Base-by-base conservation (phyloP, 768 basidiomycete genomes). In the Russula sp. region DNA sequence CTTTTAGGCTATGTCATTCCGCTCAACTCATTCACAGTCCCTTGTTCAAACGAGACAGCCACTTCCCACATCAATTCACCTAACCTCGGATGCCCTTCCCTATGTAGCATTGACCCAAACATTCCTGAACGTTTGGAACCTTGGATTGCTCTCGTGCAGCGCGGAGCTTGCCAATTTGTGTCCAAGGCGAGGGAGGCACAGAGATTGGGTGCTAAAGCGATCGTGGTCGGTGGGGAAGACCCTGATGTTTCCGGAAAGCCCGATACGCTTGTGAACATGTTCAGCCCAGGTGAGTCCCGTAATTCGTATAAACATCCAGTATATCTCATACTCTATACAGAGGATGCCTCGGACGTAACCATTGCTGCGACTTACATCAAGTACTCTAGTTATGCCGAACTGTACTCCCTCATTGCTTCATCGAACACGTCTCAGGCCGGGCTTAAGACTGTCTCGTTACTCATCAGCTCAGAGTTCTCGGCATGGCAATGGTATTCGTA, bases 401-500 rank as follows among this genome's bases (percentile, higher is more conserved):
- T 98, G 32, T 80, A 78, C 59, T 75, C 79, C n/a, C 77, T 94
- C 61, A 89, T 95, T 62, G 74, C 79, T 27, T 74, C 81, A 32
- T 91, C 88, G 42, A 91, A 91, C 62, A 88, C 88, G 3, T 88
- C 89, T 22, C 88, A 92, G 70, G 85, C 86, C 42, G 90, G 89
- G 47, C 69, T 91, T 54, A 81, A 78, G 48, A 92, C 91, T 0
- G 79, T 93, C 34, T 88, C 89, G 2, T 75, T 93, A 31, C 77
- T 88, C 62, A 87, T 93, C 69, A 89, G 83, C 14, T 85, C 87
- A 5, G 88, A 90, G 66, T 88, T 87, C 70, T 87, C 88, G 14
- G 83, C 87, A 48, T 94, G 91, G 87, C 91, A 94, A 71, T 95
- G 93, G 91, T 93, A 92, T 71, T 92, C 89, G 90, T 92, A 69